Conservation (phyloP, 2,329 filamentous ascomycete genomes). For the Myotisia sp. region DNA sequence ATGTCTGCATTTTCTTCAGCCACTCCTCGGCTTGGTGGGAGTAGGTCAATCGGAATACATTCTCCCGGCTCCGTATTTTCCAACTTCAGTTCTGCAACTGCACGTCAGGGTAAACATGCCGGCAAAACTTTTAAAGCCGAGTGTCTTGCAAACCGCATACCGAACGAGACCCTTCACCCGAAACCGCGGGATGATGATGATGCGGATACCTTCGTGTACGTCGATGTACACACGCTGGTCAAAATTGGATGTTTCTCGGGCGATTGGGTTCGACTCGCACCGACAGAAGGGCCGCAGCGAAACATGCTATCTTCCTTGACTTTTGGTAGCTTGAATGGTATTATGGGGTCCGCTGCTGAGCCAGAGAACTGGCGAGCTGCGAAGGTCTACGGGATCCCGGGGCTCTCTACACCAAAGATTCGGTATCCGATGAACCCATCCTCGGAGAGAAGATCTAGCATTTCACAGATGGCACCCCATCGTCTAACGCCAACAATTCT, state of each 20-base stretch:
- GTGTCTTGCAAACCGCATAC: slow-evolving; percentile 56
- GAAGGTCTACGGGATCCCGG: slow-evolving; percentile 77
- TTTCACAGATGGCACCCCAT: slow-evolving; percentile 35
- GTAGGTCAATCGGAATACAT: slow-evolving; percentile 54
- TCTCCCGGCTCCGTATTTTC: slow-evolving; percentile 86
- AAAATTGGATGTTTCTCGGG: slow-evolving; percentile 94
- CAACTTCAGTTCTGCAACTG: slow-evolving; percentile 70
- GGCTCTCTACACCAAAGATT: slow-evolving; percentile 39
- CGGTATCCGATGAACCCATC: slow-evolving; percentile 42
- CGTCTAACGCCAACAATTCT: slow-evolving; percentile 50
- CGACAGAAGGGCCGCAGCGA: slow-evolving; percentile 52
- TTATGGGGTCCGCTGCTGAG: slow-evolving; percentile 34
- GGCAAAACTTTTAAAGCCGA: slow-evolving; percentile 76
- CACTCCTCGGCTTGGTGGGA: slow-evolving; percentile 61
- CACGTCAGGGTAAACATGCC: slow-evolving; percentile 54
- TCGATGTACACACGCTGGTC: slow-evolving; percentile 71
- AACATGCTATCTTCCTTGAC: slow-evolving; percentile 48
- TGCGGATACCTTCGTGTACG: slow-evolving; percentile 71
- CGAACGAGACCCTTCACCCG: slow-evolving; percentile 68
- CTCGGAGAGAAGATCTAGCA: slow-evolving; percentile 39
- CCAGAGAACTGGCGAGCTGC: slow-evolving; percentile 70
- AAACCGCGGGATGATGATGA: slow-evolving; percentile 75
- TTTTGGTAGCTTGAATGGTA: slow-evolving; percentile 35
- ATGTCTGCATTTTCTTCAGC: slow-evolving; percentile 67
- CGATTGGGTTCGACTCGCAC: slow-evolving; percentile 84